Evolutionary conservation across 108 stramenopile species (phyloP), one percentile per base, ranked within the genome.

Genomic region (Pinguiococcus pyrenoidosus): DNA sequence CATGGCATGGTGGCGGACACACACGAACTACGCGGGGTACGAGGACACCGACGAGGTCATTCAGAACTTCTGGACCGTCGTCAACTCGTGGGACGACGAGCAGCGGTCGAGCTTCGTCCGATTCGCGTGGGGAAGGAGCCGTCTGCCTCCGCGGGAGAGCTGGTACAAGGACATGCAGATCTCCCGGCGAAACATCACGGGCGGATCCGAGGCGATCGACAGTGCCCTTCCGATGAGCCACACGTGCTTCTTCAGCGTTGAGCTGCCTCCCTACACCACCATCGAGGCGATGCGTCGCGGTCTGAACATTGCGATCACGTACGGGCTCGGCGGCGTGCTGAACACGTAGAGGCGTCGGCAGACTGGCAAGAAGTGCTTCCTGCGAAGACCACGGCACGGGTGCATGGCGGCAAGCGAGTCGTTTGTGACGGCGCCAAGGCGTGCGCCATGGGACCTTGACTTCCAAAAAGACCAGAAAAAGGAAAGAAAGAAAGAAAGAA

Each of bases 81-180:
- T 77, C 23, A 69, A 56, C 10, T 35, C 62, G 12, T 42, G 74
- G 8, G 57, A 56, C 18, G 60, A 62, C 16, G 50, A 68, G 42
- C 71, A 77, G 18, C 73, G 69, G 33, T 57, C 54, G 18, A 64
- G 63, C 5, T 77, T 76, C 50, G 59, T 76, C 41, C 55, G 75
- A 32, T 79, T 79, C 43, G 75, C 72, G 9, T 79, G 78, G 75
- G 75, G 75, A 1, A 53, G 75, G 16, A 56, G 67, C 16, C 70
- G 75, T 3, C 64, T 77, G 2, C 75, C 75, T 14, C 32, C 62
- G 14, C 29, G 34, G 27, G 49, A 32, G 1, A 29, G 62, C 21
- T 59, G 59, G 44, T 69, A 58, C 54, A 69, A 55, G 4, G 54
- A 69, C 49, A 64, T 59, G 43, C 64, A 69, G 57, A 41, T 57